Base-by-base conservation (phyloP, 805 yeast species). In the Saccharomycopsis malanga region DNA sequence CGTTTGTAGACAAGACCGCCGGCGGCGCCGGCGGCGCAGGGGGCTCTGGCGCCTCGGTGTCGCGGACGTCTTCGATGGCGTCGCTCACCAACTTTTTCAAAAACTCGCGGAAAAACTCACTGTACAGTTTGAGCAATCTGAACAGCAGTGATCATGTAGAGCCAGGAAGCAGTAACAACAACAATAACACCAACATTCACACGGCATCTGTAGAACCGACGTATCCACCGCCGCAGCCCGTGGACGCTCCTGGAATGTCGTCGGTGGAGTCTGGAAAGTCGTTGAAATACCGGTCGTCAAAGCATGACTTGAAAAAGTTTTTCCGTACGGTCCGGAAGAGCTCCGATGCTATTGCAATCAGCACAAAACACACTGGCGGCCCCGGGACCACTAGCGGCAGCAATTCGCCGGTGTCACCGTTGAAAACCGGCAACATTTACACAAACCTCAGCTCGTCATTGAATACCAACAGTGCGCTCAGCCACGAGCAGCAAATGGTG, bases 11-110 rank as follows among this genome's bases (percentile, higher is more conserved):
- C 20, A 10, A 7, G 6, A 9, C 17, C 15, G 36, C 21, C 22
- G 36, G 37, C 3, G 29, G 37, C 23, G 21, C 3, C n/a, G 27
- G 14, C 18, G 27, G 21, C 21, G 20, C 24, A 25, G 43, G 43
- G 6, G 42, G 42, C 15, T 15, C 32, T n/a, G 32, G 25, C n/a
- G 23, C 17, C 12, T 6, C 37, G 20, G 68, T 66, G 43, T 67
- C 83, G 2, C 73, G 83, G 52, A 89, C 83, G 61, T 79, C 84
- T 39, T 83, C 89, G 5, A 83, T 84, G 81, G 88, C 84, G 15
- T 85, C 83, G 60, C 63, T 84, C 57, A 79, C 83, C 58, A 68
- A 87, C 42, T 83, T 84, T 57, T 84, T 84, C 68, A 81, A 77
- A 52, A 72, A 74, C 18, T 38, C 51, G 4, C 44, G 54, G 17